phyloP scores from a whole-genome alignment of 1,139 yeast genomes.

The Yamadazyma mexicana region DNA sequence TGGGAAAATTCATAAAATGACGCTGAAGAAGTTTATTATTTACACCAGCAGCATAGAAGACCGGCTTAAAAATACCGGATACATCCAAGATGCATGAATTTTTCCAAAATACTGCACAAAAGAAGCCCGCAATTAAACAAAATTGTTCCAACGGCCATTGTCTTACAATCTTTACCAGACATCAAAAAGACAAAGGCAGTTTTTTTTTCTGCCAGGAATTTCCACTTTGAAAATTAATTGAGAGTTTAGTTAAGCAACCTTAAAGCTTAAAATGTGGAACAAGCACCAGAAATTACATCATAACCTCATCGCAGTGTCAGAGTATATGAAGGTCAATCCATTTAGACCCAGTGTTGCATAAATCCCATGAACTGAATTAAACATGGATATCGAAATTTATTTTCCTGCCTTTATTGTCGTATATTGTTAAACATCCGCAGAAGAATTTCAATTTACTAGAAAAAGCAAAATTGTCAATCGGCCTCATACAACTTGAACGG shows the following conservation, averaged over 20 bases:
- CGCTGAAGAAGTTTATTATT: conserved; percentile 1
- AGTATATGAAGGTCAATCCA: too few relatives aligned
- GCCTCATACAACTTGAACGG: background rate
- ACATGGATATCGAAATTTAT: too few relatives aligned
- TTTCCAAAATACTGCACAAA: background rate
- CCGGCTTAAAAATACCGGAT: conserved; percentile 3
- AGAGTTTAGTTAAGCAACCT: background rate
- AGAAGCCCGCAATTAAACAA: too few relatives aligned
- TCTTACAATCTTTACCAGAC: background rate
- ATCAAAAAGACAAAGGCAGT: too few relatives aligned
- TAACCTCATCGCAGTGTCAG: conserved; percentile 4
- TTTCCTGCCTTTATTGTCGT: too few relatives aligned
- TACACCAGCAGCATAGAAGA: conserved; percentile 6
- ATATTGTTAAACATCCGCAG: too few relatives aligned
- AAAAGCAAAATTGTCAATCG: conserved; percentile 1
- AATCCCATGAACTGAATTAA: too few relatives aligned
- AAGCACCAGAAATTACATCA: too few relatives aligned
- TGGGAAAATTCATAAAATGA: conserved; percentile 7
- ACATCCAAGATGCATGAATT: background rate
- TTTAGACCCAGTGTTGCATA: too few relatives aligned
- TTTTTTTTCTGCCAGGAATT: too few relatives aligned
- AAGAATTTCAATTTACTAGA: background rate
- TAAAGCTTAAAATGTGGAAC: conserved; percentile 1
- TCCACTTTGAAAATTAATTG: too few relatives aligned
- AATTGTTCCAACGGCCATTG: background rate